Base-by-base conservation (phyloP, 331 rosid genomes). In the Cydonia oblonga region DNA sequence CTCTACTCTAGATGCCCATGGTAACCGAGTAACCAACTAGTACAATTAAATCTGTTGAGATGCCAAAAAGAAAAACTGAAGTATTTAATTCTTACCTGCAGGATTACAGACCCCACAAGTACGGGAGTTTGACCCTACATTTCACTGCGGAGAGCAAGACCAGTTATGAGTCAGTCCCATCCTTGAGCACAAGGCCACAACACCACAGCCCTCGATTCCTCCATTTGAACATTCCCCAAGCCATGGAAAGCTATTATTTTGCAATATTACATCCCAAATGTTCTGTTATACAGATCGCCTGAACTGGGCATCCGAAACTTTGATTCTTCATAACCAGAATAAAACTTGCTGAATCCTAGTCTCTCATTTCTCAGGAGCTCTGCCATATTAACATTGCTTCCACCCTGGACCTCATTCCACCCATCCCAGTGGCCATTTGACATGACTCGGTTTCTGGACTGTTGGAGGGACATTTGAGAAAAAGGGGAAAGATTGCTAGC, bases 371-470 rank as follows among this genome's bases (percentile, higher is more conserved):
- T 84, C 46, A 87, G 79, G 66, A 88, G 81, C 65, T 90, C 98
- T 2, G 96, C 88, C 85, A 90, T 84, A 24, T 86, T 84, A 52
- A 84, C 12, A 72, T 66, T 65, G 76, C 76, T 88, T 70, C 90
- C 92, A 60, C 84, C 82, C 74, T 87, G 92, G 76, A 84, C 76
- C 64, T 90, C 88, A 79, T 82, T 93, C 97, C 98, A 89, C 67
- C 90, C 86, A 77, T 87, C 96, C 93, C 91, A 90, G 64, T 89
- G 92, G 49, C 97, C 91, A 81, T 86, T 91, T 68, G 96, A 67
- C 81, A 84, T 66, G 54, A 70, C 70, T 13, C 87, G 78, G 80
- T 85, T 90, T 81, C 92, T 81, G 65, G 97, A 73, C 67, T 89
- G 97, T 79, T 89, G 97, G 24, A 82, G 76, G 66, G 98, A 80